phyloP scores from a whole-genome alignment of 1,284 basidiomycete genomes.

The Ceraceosorus bombacis region DNA sequence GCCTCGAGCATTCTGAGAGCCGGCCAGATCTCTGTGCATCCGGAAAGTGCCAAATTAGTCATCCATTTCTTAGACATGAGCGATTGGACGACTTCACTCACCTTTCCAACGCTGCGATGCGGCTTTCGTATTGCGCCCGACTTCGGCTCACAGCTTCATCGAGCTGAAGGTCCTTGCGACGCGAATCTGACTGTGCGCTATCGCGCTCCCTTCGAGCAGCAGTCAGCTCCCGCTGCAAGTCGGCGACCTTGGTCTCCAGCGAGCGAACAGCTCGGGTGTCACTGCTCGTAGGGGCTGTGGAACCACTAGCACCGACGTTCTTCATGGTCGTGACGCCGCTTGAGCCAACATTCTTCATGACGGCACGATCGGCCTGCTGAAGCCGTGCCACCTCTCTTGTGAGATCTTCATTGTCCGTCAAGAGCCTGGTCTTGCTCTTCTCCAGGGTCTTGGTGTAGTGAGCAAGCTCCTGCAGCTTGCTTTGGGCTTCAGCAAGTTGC shows the following conservation, averaged over 20 bases:
- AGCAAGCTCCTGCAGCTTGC: slow-evolving; percentile 65
- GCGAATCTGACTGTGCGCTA: slow-evolving; percentile 55
- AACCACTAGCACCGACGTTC: neutral
- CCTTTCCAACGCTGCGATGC: slow-evolving; percentile 61
- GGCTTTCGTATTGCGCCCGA: slow-evolving; percentile 61
- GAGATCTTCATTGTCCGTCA: slow-evolving; percentile 77
- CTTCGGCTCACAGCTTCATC: slow-evolving; percentile 63
- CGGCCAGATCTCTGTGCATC: slow-evolving; percentile 49
- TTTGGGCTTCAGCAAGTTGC: slow-evolving; percentile 73
- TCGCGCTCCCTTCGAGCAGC: slow-evolving; percentile 41
- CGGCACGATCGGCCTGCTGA: slow-evolving; percentile 13
- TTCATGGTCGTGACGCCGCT: slow-evolving; percentile 12
- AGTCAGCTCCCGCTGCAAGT: slow-evolving; percentile 35
- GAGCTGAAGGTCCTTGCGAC: slow-evolving; percentile 60
- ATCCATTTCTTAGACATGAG: neutral
- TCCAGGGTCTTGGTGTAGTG: slow-evolving; percentile 75
- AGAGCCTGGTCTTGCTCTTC: slow-evolving; percentile 67
- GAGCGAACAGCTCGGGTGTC: slow-evolving; percentile 29
- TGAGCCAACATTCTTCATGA: neutral
- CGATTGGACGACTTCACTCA: neutral
- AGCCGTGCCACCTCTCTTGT: slow-evolving; percentile 64
- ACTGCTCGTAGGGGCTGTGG: neutral
- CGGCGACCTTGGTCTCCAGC: slow-evolving; percentile 60
- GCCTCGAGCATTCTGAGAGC: slow-evolving; percentile 49
- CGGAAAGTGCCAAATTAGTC: slow-evolving; percentile 27